Base-by-base conservation (phyloP, 2,329 filamentous ascomycete genomes). In the Arthrinium phaeospermum region DNA sequence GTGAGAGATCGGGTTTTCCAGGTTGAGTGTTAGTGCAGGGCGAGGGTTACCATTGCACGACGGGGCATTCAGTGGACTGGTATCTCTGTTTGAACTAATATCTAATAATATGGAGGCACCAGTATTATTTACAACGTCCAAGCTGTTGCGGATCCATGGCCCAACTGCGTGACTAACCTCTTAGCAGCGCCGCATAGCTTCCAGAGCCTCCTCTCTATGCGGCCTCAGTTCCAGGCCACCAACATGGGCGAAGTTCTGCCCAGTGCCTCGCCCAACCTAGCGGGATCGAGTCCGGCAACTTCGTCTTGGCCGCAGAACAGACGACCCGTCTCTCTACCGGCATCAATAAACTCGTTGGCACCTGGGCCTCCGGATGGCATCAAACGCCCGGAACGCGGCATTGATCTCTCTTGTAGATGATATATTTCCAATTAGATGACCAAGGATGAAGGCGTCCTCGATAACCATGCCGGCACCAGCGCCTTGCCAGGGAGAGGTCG, bases 401-500 rank as follows among this genome's bases (percentile, higher is more conserved):
- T 61, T 1, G 44, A 75, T 57, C 41, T 75, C 67, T 19, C 47
- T 49, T 6, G 46, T 30, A 14, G 19, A 19, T 19, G 70, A 70
- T 12, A 57, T 37, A 14, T 72, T 47, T 16, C 68, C 70, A 8
- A 74, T 67, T 1, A 75, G 46, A 1, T 70, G 70, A 6, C 70
- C 71, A 5, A 75, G 71, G 14, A 75, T 72, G 45, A 74, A 45
- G 8, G 74, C 73, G 41, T 75, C 74, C 41, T 75, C 74, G 24
- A 75, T 71, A 27, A 71, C 74, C 68, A 74, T 71, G 0, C 74
- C 72, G 24, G 74, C 68, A n/a, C 74, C 74, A 16, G 72, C 72
- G 12, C 74, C 74, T 47, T 75, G 74, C 74, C 72, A 75, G 16
- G 74, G 74, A 1, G 72, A 70, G 4, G 70, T 73, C 4, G 74